Conservation (phyloP, 352 stramenopile genomes). For the Phytophthora pluvialis region DNA sequence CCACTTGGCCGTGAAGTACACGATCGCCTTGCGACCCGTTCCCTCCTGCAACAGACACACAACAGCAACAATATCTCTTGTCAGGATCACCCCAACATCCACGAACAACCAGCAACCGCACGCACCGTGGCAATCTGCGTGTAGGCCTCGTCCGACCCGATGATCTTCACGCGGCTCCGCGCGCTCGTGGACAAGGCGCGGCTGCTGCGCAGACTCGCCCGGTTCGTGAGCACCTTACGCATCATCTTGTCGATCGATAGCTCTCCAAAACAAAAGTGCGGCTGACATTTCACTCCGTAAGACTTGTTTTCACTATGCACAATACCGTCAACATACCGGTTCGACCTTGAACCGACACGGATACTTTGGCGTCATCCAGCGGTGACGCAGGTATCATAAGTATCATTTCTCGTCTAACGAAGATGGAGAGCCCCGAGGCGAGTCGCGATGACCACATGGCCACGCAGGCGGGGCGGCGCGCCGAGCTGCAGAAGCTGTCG, state of each 20-base stretch:
- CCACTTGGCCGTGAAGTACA: conserved; percentile 92
- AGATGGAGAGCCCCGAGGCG: conserved; percentile 23
- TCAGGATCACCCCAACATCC: background rate
- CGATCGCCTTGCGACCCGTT: conserved; percentile 72
- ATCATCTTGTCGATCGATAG: conserved; percentile 44
- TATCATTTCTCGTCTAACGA: conserved; percentile 7
- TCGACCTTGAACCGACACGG: conserved; percentile 8
- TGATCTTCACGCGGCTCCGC: conserved; percentile 73
- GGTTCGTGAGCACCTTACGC: conserved; percentile 37
- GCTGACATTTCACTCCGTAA: conserved; percentile 12
- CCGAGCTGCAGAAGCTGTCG: conserved; percentile 77
- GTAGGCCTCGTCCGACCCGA: conserved; percentile 80
- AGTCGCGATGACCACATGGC: conserved; percentile 62
- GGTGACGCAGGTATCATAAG: conserved; percentile 13
- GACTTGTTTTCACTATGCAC: conserved; percentile 5
- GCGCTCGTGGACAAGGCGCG: conserved; percentile 45
- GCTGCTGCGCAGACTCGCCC: conserved; percentile 27
- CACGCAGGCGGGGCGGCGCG: conserved; percentile 58
- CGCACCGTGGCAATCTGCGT: conserved; percentile 69
- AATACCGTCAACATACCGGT: conserved; percentile 11
- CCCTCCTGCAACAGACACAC: conserved; percentile 45
- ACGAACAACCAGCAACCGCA: background rate
- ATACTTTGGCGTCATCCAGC: no score
- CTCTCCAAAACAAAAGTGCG: conserved; percentile 9
- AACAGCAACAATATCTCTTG: conserved; percentile 2